Conservation (phyloP, 306 rosid species). For the Begonia masoniana region DNA sequence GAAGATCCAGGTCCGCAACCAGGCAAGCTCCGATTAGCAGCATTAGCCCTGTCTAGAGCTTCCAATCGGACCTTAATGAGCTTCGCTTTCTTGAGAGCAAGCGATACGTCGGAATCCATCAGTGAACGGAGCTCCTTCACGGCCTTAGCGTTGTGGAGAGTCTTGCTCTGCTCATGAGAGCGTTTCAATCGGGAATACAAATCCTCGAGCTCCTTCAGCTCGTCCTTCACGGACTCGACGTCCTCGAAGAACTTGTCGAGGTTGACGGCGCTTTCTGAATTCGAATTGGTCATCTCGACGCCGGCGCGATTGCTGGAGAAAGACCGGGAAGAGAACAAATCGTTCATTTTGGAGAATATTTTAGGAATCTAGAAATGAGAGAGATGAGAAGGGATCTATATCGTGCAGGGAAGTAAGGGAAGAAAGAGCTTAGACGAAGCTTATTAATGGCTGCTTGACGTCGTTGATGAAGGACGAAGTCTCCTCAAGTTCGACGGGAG, state of each 20-base stretch:
- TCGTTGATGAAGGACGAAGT: too few relatives aligned
- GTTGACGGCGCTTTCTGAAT: conserved; percentile 19
- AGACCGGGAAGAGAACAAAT: conserved; percentile 46
- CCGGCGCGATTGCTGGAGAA: conserved; percentile 58
- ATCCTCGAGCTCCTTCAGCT: conserved; percentile 49
- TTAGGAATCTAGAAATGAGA: too few relatives aligned
- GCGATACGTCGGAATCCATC: conserved; percentile 60
- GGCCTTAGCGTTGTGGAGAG: conserved; percentile 59
- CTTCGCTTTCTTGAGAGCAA: conserved; percentile 80
- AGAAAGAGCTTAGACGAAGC: background rate
- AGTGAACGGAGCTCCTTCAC: conserved; percentile 62
- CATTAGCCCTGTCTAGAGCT: conserved; percentile 69
- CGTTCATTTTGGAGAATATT: conserved; percentile 31
- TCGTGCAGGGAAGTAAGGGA: too few relatives aligned
- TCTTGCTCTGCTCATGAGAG: conserved; percentile 58
- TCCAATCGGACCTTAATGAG: conserved; percentile 56
- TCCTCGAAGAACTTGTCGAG: conserved; percentile 65
- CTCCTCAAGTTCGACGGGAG: too few relatives aligned
- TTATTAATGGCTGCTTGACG: too few relatives aligned
- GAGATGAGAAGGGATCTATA: background rate
- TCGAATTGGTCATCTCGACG: conserved; percentile 43
- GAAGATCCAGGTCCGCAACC: conserved; percentile 87
- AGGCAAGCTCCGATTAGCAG: conserved; percentile 50
- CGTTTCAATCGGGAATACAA: conserved; percentile 22
- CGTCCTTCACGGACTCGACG: conserved; percentile 61